Conservation (phyloP, 2,329 filamentous ascomycete genomes). For the Ilyonectria mors-panacis region DNA sequence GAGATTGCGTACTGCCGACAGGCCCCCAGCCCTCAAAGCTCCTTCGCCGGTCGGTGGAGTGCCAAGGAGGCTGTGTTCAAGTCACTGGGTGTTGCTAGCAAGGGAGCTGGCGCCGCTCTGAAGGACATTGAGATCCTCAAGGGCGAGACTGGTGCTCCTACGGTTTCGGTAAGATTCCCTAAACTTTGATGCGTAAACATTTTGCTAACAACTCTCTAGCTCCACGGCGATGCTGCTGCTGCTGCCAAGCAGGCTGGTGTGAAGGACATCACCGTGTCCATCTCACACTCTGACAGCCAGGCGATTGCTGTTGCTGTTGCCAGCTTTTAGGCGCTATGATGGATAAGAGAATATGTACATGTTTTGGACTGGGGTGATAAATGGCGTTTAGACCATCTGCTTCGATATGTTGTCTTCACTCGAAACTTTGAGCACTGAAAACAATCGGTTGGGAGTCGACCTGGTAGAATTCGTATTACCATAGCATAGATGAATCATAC, state of each 20-base stretch:
- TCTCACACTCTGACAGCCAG: constrained; percentile 95
- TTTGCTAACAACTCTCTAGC: constrained; percentile 68
- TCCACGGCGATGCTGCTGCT: constrained; percentile 86
- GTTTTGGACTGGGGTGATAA: constrained; percentile 40
- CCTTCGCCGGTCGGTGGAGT: constrained; percentile 95
- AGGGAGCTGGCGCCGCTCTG: constrained; percentile 89
- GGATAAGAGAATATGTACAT: constrained; percentile 34
- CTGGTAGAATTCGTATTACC: constrained; percentile 38
- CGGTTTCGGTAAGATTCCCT: constrained; percentile 80
- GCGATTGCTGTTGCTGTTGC: constrained; percentile 95
- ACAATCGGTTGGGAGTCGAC: constrained; percentile 27
- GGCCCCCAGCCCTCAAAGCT: constrained; percentile 85
- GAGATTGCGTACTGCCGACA: constrained; percentile 91
- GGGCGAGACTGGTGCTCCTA: constrained; percentile 85
- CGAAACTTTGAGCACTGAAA: constrained; percentile 19
- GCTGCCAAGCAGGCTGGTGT: constrained; percentile 90
- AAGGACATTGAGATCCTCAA: constrained; percentile 95
- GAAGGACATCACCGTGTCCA: constrained; percentile 91
- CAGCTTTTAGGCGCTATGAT: constrained; percentile 70
- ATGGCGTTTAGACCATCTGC: constrained; percentile 47
- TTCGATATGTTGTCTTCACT: constrained; percentile 43
- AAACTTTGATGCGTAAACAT: background rate
- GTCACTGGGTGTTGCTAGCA: constrained; percentile 87
- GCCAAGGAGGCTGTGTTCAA: constrained; percentile 99
- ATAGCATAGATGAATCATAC: constrained; percentile 43